Conservation (phyloP, 176 grass and related monocot genomes). For the Chloris gayana region DNA sequence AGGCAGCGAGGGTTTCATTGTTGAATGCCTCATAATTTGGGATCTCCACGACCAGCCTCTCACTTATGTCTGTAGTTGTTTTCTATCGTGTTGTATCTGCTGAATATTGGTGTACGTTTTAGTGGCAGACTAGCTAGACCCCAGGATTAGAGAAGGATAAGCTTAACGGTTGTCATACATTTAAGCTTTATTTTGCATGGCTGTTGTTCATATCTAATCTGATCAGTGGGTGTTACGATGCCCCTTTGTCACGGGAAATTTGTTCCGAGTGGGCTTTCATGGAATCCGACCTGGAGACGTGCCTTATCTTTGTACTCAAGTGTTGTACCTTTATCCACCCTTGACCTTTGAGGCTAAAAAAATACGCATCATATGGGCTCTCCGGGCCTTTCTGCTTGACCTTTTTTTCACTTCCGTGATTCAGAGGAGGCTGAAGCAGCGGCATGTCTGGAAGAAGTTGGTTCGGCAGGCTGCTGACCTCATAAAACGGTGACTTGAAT, state of each 20-base stretch:
- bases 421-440: no score
- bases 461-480: no score
- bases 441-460: no score
- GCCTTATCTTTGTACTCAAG: no score
- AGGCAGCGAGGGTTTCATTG: background rate
- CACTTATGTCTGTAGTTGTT: background rate
- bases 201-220: background rate
- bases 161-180: background rate
- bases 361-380: no score
- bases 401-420: no score
- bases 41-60: background rate
- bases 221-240: background rate
- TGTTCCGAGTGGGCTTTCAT: background rate
- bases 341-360: no score
- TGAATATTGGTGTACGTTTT: conserved; percentile 22
- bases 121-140: conserved; percentile 25
- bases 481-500: no score
- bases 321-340: no score
- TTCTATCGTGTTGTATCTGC: background rate
- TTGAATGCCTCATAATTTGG: conserved; percentile 3
- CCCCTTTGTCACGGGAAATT: background rate
- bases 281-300: background rate
- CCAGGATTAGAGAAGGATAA: conserved; percentile 30
- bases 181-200: background rate
- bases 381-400: no score